Conservation (phyloP, 129 eudicot species). For the Gnaphalium uliginosum region DNA sequence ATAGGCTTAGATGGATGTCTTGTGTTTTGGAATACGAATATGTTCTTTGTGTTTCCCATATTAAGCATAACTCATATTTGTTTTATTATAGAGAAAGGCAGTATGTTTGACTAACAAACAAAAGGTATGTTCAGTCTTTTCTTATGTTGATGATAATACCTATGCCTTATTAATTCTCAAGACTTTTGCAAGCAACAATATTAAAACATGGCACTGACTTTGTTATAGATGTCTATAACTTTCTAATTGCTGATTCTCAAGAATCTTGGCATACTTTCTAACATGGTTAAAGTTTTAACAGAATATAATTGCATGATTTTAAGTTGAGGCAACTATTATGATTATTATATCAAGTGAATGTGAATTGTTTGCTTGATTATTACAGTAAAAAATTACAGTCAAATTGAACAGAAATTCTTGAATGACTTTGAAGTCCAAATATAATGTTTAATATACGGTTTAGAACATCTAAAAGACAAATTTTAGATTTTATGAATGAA, state of each 20-base stretch:
- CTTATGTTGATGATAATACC: background rate
- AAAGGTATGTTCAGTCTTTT: background rate
- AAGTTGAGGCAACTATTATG: background rate
- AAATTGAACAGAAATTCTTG: background rate
- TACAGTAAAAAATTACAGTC: background rate
- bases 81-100: background rate
- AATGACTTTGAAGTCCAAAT: background rate
- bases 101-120: background rate
- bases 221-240: background rate
- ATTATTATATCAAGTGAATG: background rate
- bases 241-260: background rate
- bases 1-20: too few species aligned
- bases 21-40: background rate
- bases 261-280: background rate
- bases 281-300: background rate
- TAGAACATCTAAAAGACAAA: background rate
- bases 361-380: background rate
- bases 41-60: background rate
- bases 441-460: background rate
- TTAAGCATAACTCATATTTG: constrained; percentile 1
- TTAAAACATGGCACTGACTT: background rate
- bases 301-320: background rate
- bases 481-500: background rate
- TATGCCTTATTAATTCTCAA: background rate
- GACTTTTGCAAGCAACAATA: background rate